Conservation (phyloP, 2,329 filamentous ascomycete genomes). For the Xylariales sp. region DNA sequence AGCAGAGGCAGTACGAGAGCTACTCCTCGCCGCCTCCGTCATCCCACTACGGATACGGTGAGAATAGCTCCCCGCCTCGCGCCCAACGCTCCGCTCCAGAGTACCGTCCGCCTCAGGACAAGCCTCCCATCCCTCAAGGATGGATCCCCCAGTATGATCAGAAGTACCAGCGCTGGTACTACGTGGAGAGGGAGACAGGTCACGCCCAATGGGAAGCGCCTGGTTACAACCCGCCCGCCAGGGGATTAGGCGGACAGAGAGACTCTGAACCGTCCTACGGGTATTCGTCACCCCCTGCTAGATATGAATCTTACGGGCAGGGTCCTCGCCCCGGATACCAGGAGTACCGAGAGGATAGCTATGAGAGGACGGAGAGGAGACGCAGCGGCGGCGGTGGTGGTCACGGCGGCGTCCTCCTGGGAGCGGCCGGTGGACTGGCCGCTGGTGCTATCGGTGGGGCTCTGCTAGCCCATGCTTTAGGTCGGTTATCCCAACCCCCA, state of each 20-base stretch:
- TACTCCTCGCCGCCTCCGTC: constrained; percentile 6
- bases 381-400: constrained; percentile 41
- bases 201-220: constrained; percentile 36
- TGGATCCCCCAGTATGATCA: constrained; percentile 63
- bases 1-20: too few species aligned
- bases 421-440: constrained; percentile 53
- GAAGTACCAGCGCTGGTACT: constrained; percentile 59
- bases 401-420: constrained; percentile 49
- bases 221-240: too few species aligned
- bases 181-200: constrained; percentile 56
- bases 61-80: constrained; percentile 11
- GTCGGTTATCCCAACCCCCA: constrained; percentile 28
- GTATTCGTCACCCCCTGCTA: constrained; percentile 1
- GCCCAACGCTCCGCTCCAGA: constrained; percentile 23
- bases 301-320: constrained; percentile 6
- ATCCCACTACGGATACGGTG: neutral
- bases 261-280: too few species aligned
- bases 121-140: constrained; percentile 52
- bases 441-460: constrained; percentile 54
- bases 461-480: constrained; percentile 48
- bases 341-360: too few species aligned
- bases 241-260: too few species aligned
- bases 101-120: constrained; percentile 28
- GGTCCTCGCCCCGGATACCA: too few species aligned
- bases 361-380: constrained; percentile 28